Percentiles rank a stretch among this genome's conserved stretches.
Conservation (phyloP, 2,329 filamentous ascomycete species). For the Alternaria alternata region DNA sequence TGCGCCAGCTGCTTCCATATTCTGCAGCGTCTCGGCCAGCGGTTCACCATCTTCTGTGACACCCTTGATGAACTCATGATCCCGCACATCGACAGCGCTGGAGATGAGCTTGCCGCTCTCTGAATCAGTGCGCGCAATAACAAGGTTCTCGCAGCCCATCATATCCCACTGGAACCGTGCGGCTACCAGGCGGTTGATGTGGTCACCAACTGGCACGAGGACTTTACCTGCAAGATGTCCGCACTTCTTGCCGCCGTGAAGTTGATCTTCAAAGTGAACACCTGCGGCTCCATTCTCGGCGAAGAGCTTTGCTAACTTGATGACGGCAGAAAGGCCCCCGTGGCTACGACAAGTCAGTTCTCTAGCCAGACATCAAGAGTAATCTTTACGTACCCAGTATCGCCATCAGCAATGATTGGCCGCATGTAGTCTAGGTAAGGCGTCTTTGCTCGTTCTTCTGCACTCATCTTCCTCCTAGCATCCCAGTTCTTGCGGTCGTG, state of each 20-base stretch:
- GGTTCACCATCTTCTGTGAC: conserved; percentile 81
- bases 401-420: conserved; percentile 94
- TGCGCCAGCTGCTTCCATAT: conserved; percentile 85
- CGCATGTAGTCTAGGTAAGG: conserved; percentile 92
- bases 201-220: conserved; percentile 89
- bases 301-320: conserved; percentile 97
- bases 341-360: conserved; percentile 65
- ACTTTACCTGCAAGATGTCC: conserved; percentile 97
- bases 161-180: conserved; percentile 97
- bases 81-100: conserved; percentile 89
- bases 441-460: conserved; percentile 75
- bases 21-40: conserved; percentile 85
- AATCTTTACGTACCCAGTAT: conserved; percentile 70
- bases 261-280: conserved; percentile 97
- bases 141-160: conserved; percentile 94
- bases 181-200: conserved; percentile 93
- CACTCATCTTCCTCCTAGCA: conserved; percentile 76
- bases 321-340: conserved; percentile 87
- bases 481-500: conserved; percentile 98
- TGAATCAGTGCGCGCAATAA: conserved; percentile 94
- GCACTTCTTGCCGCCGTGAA: conserved; percentile 98
- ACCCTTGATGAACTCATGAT: conserved; percentile 96
- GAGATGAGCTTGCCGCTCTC: conserved; percentile 92
- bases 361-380: accelerated
- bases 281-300: conserved; percentile 96